Base-by-base conservation (phyloP, 225 moss, liverwort and hornwort species). In the Lunularia cruciata region DNA sequence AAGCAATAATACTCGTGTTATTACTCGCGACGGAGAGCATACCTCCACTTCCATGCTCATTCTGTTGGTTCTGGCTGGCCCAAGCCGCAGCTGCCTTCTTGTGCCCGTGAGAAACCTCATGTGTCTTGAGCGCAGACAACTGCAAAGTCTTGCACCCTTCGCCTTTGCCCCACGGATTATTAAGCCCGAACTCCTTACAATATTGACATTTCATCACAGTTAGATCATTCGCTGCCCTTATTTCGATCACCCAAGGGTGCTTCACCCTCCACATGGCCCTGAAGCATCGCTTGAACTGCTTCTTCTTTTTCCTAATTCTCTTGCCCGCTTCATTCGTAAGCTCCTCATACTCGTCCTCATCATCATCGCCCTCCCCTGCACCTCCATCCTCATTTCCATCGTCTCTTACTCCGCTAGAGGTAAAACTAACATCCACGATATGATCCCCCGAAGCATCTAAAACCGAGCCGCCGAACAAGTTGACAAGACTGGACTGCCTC, bases 201-300 rank as follows among this genome's bases (percentile, higher is more conserved):
- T 74, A 74, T 43, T 67, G 65, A 47, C 74, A 74, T 57, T 74
- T 74, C 74, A 74, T 74, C 5, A 74, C 74, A 33, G 65, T 74
- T 18, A 65, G 45, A 31, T 58, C 74, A 43, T 67, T 57, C 11
- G 56, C 16, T 13, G 56, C 57, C 31, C 66, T 57, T 3, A 74
- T 47, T 56, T 65, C 66, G 35, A 65, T 74, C 0, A 74, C 74
- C 74, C 74, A 74, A 2, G 74, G 74, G 46, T 74, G 66, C 67
- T 65, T 54, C 25, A 55, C 57, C 31, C 74, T 35, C 74, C 74
- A 74, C 65, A 67, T 67, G 30, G 65, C 42, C 45, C 74, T 45
- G 43, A 74, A 74, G 40, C 66, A 67, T 31, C 74, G 27, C 31
- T 74, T 74, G 57, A 74, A 65, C 57, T 65, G 65, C 46, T 74